Percentiles rank a stretch among this genome's conserved stretches.
These are phyloP conservation scores for Tulasnella sp. DNA, from an alignment of 768 basidiomycete species.

Conservation along the genomic window DNA sequence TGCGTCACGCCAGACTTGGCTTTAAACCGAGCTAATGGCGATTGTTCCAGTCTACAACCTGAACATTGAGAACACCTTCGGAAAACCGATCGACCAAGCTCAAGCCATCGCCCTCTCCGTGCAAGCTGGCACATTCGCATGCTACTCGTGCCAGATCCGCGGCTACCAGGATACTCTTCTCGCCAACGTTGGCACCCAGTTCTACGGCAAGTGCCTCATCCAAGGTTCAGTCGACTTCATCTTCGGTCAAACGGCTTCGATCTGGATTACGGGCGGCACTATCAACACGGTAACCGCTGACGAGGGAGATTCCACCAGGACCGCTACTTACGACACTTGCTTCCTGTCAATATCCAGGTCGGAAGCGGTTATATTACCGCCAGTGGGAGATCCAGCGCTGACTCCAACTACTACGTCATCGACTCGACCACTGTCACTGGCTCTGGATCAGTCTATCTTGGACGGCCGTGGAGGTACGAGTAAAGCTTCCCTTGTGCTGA, in stretches of 20 bases:
- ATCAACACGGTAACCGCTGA: not conserved
- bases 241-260: constrained; percentile 3
- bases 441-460: not conserved
- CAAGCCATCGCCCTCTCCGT: constrained; percentile 10
- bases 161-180: constrained; percentile 14
- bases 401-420: not conserved
- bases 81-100: not conserved
- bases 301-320: not conserved
- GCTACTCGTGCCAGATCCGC: constrained; percentile 6
- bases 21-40: not conserved
- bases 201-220: constrained; percentile 8
- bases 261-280: constrained; percentile 2
- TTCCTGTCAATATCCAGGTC: not conserved
- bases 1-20: not conserved
- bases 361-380: not conserved
- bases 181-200: not conserved
- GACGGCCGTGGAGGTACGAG: not conserved
- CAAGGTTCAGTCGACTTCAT: constrained; percentile 17
- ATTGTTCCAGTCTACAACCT: constrained; percentile 6
- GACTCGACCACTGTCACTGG: not conserved
- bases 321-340: not conserved
- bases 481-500: too few species aligned
- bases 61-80: constrained; percentile 11
- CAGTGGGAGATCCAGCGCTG: not conserved
- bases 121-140: not conserved